Evolutionary conservation across 176 grass and related monocot species (phyloP).

Genomic region (Melocanna baccifera): DNA sequence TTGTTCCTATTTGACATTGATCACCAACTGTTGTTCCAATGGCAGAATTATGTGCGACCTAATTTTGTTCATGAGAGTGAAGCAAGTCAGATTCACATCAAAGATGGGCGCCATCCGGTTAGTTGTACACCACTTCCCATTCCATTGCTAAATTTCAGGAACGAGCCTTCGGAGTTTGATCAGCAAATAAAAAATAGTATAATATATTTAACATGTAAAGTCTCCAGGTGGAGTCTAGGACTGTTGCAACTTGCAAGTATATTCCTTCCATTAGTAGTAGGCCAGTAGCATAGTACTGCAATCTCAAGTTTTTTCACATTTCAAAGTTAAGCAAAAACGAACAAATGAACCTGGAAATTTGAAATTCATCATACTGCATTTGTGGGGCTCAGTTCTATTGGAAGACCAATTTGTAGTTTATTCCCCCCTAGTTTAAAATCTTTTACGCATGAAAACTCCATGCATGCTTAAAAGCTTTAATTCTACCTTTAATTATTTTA

Average conservation of each 20-base stretch:
- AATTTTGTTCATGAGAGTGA: constrained; percentile 65
- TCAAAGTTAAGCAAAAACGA: neutral
- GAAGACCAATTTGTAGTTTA: neutral
- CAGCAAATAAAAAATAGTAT: constrained; percentile 8
- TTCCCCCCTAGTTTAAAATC: neutral
- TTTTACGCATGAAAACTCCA: too few species aligned
- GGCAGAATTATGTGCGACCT: constrained; percentile 80
- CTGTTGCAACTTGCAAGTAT: neutral
- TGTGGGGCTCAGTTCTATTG: neutral
- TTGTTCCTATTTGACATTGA: neutral
- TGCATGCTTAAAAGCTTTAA: neutral
- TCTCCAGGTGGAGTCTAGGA: neutral
- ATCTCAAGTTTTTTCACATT: neutral
- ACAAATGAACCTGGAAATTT: constrained; percentile 3
- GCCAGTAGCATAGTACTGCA: neutral
- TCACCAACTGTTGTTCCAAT: constrained; percentile 19
- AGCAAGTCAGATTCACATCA: constrained; percentile 82
- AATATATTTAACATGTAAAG: neutral
- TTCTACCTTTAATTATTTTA: neutral
- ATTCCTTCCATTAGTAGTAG: neutral
- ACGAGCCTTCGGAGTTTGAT: neutral
- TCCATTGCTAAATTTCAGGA: constrained; percentile 9
- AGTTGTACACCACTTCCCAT: constrained; percentile 38
- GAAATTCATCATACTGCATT: neutral
- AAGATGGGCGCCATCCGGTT: constrained; percentile 83